Base-by-base conservation (phyloP, 1,284 basidiomycete species). In the Pisolithus thermaeus region DNA sequence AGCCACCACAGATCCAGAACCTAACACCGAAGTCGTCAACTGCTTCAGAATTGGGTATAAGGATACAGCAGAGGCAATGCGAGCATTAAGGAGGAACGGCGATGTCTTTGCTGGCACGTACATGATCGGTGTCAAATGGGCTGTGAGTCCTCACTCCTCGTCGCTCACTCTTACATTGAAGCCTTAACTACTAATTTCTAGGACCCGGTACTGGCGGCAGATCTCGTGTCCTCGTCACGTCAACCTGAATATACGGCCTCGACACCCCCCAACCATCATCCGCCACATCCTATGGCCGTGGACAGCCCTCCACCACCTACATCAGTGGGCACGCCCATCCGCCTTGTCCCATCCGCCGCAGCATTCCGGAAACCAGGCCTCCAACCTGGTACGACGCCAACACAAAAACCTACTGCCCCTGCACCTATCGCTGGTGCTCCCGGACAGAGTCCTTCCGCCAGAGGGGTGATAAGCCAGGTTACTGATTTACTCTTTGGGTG, bases 61-160 rank as follows among this genome's bases (percentile, higher is more conserved):
- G 39, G 80, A 87, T 56, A 73, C 81, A 11, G 80, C 78, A 28
- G 85, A 89, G 50, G 89, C 89, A 0, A 67, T 86, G 54, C 73
- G 89, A 11, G 87, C 89, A 1, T 79, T 89, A 12, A 72, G 85
- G 46, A 86, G 86, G 68, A 91, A 85, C 56, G 90, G 90, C 1
- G 89, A 91, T 43, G 69, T 90, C 1, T 62, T 92, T 14, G 73
- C 78, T 18, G 87, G 87, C 2, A 77, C 73, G 46, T 88, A 82
- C 76, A 92, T 92, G 88, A 71, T 92, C 41, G 89, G 89, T 8
- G 81, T 79, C 46, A 91, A 90, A 69, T 87, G 83, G 83, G 83
- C 84, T 28, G 86, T 87, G 61, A 53, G 84, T 78, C 0, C 7
- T n/a, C n/a, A n/a, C n/a, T n/a, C n/a, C n/a, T 23, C 8, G 16